A percentile compares a stretch with the other conserved stretches of the same genome.
These are phyloP conservation scores for Claviceps cyperi DNA, from an alignment of 2,329 filamentous ascomycete species.

Conservation along the genomic window DNA sequence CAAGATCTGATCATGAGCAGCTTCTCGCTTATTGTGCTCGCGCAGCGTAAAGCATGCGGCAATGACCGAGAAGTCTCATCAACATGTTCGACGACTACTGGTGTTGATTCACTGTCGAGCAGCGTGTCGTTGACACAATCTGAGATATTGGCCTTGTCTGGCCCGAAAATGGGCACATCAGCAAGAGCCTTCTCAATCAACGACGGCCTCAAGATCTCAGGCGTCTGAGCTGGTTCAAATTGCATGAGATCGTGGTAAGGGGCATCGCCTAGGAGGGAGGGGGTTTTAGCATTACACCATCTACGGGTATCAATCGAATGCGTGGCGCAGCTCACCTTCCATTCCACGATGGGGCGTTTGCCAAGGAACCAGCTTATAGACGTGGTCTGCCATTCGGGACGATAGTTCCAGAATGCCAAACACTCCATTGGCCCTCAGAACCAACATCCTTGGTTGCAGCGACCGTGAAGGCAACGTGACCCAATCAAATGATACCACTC, in stretches of 20 bases:
- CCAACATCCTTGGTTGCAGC: constrained; percentile 42
- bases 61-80: constrained; percentile 21
- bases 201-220: constrained; percentile 38
- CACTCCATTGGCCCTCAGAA: constrained; percentile 43
- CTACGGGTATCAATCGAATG: background rate
- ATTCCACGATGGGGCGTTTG: constrained; percentile 41
- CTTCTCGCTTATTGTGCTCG: constrained; percentile 32
- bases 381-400: constrained; percentile 40
- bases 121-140: constrained; percentile 28
- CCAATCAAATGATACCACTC: constrained; percentile 56
- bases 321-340: constrained; percentile 25
- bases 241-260: constrained; percentile 42
- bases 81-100: constrained; percentile 22
- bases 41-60: constrained; percentile 26
- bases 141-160: constrained; percentile 29
- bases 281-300: constrained; percentile 7
- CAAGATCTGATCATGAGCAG: constrained; percentile 30
- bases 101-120: constrained; percentile 18
- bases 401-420: constrained; percentile 50
- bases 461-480: constrained; percentile 42
- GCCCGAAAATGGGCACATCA: constrained; percentile 42
- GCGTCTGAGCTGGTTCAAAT: constrained; percentile 40
- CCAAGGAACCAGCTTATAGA: constrained; percentile 49
- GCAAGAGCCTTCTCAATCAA: constrained; percentile 38
- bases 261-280: constrained; percentile 25